Evolutionary conservation across 768 basidiomycete species (phyloP), one percentile per base, ranked within the genome.

Genomic region (Tylopilus felleus): DNA sequence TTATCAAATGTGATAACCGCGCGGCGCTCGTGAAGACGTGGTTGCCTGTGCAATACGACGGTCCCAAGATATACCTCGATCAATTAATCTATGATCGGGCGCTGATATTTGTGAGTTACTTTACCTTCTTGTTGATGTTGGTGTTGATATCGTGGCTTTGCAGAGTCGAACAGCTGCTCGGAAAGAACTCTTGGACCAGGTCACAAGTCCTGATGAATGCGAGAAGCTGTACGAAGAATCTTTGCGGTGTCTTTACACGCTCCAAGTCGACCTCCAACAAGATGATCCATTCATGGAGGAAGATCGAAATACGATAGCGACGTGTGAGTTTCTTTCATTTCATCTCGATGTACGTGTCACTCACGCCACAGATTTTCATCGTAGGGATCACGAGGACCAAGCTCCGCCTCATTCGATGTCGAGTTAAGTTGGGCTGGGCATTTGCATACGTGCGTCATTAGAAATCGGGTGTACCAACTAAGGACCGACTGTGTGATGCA

Each of bases 171-270:
- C 86, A 0, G 95, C 95, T 35, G 95, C 96, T 1, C 80, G 88
- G 43, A 93, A 93, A 63, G 96, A 98, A 65, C 79, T 98, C 0
- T 74, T 90, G 12, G 91, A 93, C 65, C 82, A 88, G 65, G 86
- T 84, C 35, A 77, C 77, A 41, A 81, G 81, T 27, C 85, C 89
- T 0, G 81, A 88, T 58, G 88, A 92, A 64, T 95, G 93, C 68
- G 93, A 97, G 75, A 89, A 88, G 68, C 76, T 96, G 35, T 99
- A 98, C 71, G 95, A 98, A 64, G 93, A 93, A 62, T 92, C 93
- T 0, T 70, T 98, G 8, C 97, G 93, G 93, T 90, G 94, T 66
- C 77, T 98, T 28, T 91, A 94, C 59, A 89, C 93, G 0, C 77
- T 98, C 8, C 87, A 94, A 66, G 97, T 98, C 66, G 90, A 96